These are phyloP conservation scores for Micromonas commoda DNA, from an alignment of 139 green algal genomes.

Conservation along the genomic window DNA sequence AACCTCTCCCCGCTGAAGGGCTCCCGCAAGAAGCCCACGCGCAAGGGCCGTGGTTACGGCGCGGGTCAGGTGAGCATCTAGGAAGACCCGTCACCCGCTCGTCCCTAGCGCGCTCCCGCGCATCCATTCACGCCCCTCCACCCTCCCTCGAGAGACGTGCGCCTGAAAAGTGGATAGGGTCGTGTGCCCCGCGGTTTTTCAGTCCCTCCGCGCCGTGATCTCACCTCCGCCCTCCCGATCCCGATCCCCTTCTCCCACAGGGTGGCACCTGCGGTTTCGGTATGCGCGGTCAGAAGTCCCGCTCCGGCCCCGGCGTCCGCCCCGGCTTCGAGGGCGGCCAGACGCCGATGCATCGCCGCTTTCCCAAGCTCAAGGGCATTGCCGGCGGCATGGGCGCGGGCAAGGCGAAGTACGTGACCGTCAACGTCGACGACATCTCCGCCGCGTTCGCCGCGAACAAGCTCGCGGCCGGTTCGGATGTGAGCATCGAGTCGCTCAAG, in stretches of 20 bases:
- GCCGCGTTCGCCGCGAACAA: slow-evolving; percentile 50
- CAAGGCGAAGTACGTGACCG: slow-evolving; percentile 69
- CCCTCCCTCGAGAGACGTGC: background rate
- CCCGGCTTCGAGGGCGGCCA: slow-evolving; percentile 97
- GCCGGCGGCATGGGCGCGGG: slow-evolving; percentile 88
- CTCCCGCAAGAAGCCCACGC: slow-evolving; percentile 58
- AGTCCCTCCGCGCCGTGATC: too few relatives aligned
- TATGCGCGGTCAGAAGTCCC: slow-evolving; percentile 93
- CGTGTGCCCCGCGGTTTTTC: too few relatives aligned
- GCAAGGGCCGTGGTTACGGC: slow-evolving; percentile 88
- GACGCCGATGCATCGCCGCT: slow-evolving; percentile 87
- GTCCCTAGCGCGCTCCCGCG: background rate
- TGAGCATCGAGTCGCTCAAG: slow-evolving; percentile 73
- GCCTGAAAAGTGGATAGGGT: background rate
- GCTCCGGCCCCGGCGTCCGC: slow-evolving; percentile 67
- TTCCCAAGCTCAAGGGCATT: slow-evolving; percentile 97
- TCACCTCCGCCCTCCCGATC: background rate
- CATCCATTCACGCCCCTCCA: background rate
- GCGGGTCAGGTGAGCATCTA: slow-evolving; percentile 67
- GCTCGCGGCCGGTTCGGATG: slow-evolving; percentile 55
- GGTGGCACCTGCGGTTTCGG: slow-evolving; percentile 89
- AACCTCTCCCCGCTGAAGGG: slow-evolving; percentile 84
- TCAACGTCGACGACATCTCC: slow-evolving; percentile 83
- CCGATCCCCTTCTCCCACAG: slow-evolving; percentile 38
- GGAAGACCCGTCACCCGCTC: background rate